A percentile compares a stretch with the other conserved stretches of the same genome.
Conservation (phyloP, 768 basidiomycete species). For the Tephrocybe sp. region DNA sequence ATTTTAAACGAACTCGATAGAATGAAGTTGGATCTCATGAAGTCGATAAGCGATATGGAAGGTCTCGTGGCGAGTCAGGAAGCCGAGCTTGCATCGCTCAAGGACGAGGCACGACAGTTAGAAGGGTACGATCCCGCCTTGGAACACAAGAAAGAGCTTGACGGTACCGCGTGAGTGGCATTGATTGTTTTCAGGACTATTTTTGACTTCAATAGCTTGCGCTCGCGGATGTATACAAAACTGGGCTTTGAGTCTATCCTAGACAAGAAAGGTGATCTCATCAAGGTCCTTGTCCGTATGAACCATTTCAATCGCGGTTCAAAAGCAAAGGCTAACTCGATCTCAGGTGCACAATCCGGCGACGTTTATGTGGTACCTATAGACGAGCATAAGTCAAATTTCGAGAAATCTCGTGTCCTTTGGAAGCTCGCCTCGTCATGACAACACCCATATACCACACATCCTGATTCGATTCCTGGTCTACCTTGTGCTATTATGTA, state of each 20-base stretch:
- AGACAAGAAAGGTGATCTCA: slow-evolving; percentile 46
- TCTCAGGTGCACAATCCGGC: slow-evolving; percentile 48
- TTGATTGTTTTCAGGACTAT: not conserved
- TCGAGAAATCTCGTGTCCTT: slow-evolving; percentile 38
- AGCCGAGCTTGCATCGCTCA: slow-evolving; percentile 66
- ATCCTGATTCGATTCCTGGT: not conserved
- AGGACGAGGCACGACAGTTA: slow-evolving; percentile 58
- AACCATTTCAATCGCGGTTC: slow-evolving; percentile 14
- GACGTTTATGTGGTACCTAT: slow-evolving; percentile 45
- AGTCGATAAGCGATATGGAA: slow-evolving; percentile 75
- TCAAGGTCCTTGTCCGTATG: slow-evolving; percentile 72
- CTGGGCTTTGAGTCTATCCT: slow-evolving; percentile 71
- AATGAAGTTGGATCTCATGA: slow-evolving; percentile 62
- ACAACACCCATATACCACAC: slow-evolving; percentile 1
- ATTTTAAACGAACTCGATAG: slow-evolving; percentile 66
- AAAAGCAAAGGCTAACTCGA: not conserved
- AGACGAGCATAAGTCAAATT: slow-evolving; percentile 29
- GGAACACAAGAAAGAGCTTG: slow-evolving; percentile 69
- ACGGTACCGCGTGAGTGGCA: slow-evolving; percentile 61
- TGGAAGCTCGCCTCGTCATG: slow-evolving; percentile 49
- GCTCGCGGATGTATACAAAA: slow-evolving; percentile 67
- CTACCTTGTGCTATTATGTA: not conserved
- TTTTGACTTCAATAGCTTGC: slow-evolving; percentile 43
- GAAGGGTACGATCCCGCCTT: slow-evolving; percentile 72
- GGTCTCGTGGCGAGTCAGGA: slow-evolving; percentile 64